A percentile compares a stretch with the other conserved stretches of the same genome.
These are phyloP conservation scores for Exophiala dermatitidis DNA, from an alignment of 2,329 filamentous ascomycete genomes.

Conservation along the genomic window DNA sequence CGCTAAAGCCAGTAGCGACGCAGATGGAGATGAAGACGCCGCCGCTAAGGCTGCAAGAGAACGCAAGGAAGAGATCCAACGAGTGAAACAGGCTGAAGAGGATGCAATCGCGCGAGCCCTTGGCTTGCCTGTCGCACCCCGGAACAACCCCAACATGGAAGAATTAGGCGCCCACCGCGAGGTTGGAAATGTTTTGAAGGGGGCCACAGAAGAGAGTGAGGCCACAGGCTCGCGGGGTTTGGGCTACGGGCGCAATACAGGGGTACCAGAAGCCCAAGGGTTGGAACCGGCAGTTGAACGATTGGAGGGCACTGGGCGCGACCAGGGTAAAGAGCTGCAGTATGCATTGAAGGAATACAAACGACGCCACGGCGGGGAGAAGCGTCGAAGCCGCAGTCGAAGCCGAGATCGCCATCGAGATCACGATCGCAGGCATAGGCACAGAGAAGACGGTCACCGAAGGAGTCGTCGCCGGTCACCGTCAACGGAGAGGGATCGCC, in stretches of 20 bases:
- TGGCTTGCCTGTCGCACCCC: constrained; percentile 63
- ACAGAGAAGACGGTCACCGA: constrained; percentile 30
- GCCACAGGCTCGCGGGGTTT: constrained; percentile 29
- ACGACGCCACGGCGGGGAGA: constrained; percentile 31
- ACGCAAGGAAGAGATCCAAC: constrained; percentile 68
- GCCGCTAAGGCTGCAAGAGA: constrained; percentile 55
- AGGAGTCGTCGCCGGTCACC: constrained; percentile 28
- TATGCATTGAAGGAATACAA: constrained; percentile 30
- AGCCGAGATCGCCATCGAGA: constrained; percentile 27
- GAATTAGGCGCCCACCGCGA: constrained; percentile 54
- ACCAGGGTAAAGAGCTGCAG: constrained; percentile 24
- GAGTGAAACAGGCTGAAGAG: constrained; percentile 84
- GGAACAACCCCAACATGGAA: constrained; percentile 54
- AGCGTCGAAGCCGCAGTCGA: constrained; percentile 18
- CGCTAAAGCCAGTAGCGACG: constrained; percentile 50
- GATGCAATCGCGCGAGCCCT: constrained; percentile 80
- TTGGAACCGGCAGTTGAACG: constrained; percentile 32
- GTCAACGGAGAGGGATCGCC: constrained; percentile 24
- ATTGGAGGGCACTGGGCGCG: constrained; percentile 28
- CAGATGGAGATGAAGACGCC: constrained; percentile 49
- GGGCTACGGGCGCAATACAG: constrained; percentile 28
- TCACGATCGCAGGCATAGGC: constrained; percentile 30
- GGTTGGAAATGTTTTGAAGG: constrained; percentile 48
- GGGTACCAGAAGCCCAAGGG: constrained; percentile 7
- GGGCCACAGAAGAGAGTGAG: constrained; percentile 32